Percentiles rank a stretch among this genome's conserved stretches.
Conservation (phyloP, 108 stramenopile species). For the Cylindrotheca closterium region DNA sequence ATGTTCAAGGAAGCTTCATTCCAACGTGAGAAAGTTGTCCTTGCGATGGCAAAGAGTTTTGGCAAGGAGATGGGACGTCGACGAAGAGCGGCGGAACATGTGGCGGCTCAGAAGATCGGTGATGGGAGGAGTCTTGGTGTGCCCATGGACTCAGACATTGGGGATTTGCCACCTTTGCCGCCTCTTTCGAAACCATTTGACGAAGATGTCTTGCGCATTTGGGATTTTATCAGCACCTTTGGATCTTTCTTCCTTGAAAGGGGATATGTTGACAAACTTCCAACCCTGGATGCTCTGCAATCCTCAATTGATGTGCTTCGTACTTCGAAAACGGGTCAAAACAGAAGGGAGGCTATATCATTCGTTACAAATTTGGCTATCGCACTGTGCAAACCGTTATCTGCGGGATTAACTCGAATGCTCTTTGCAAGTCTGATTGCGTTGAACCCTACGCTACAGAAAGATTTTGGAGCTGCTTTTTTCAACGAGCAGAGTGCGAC, state of each 20-base stretch:
- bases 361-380: slow-evolving; percentile 64
- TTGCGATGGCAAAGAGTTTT: slow-evolving; percentile 57
- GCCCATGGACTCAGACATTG: neutral
- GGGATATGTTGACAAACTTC: slow-evolving; percentile 41
- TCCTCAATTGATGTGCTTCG: slow-evolving; percentile 56
- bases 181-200: slow-evolving; percentile 62
- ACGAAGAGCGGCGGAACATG: slow-evolving; percentile 61
- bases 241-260: slow-evolving; percentile 51
- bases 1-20: slow-evolving; percentile 70
- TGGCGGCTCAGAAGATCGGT: slow-evolving; percentile 41
- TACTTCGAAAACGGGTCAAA: slow-evolving; percentile 17
- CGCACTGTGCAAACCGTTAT: slow-evolving; percentile 67
- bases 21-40: slow-evolving; percentile 68
- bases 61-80: slow-evolving; percentile 69
- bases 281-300: slow-evolving; percentile 73
- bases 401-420: slow-evolving; percentile 57
- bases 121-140: neutral
- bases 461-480: slow-evolving; percentile 61
- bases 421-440: slow-evolving; percentile 71
- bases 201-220: slow-evolving; percentile 71
- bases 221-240: slow-evolving; percentile 82
- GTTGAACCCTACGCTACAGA: slow-evolving; percentile 52
- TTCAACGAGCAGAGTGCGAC: slow-evolving; percentile 54
- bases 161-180: slow-evolving; percentile 38
- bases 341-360: slow-evolving; percentile 42